A percentile compares a stretch with the other conserved stretches of the same genome.
Evolutionary conservation across 805 yeast genomes (phyloP).

Genomic region (Ogataea salicorniae): DNA sequence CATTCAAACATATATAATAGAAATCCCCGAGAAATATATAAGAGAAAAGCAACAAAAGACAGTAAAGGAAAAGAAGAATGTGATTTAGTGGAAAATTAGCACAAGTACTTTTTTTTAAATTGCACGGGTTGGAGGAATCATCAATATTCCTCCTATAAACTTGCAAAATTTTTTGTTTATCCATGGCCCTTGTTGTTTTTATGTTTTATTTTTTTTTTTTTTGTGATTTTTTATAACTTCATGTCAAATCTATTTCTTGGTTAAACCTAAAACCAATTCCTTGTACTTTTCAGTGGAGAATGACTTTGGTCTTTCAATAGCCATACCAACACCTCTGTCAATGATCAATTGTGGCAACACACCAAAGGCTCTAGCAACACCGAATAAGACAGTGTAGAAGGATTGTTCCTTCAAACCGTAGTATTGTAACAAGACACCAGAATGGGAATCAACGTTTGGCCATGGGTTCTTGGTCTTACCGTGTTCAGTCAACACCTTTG

Average conservation of each 20-base stretch:
- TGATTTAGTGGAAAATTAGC: too few relatives aligned
- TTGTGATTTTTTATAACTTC: background rate
- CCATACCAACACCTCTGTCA: slow-evolving; percentile 76
- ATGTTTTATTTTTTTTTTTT: too few relatives aligned
- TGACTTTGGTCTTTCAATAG: slow-evolving; percentile 88
- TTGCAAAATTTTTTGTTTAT: too few relatives aligned
- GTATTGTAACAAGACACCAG: slow-evolving; percentile 81
- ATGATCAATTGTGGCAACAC: slow-evolving; percentile 79
- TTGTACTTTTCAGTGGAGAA: slow-evolving; percentile 91
- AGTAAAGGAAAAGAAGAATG: too few relatives aligned
- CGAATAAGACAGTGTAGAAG: slow-evolving; percentile 81
- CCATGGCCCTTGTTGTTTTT: too few relatives aligned
- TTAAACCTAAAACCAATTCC: slow-evolving; percentile 55
- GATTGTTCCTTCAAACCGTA: slow-evolving; percentile 79
- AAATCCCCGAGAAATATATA: too few relatives aligned
- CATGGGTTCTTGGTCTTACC: slow-evolving; percentile 92
- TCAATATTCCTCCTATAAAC: too few relatives aligned
- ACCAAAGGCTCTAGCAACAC: slow-evolving; percentile 85
- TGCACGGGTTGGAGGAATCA: too few relatives aligned
- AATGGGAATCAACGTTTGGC: slow-evolving; percentile 88
- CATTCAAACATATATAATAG: too few relatives aligned
- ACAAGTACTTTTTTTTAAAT: too few relatives aligned
- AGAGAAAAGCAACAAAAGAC: too few relatives aligned
- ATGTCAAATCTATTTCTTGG: slow-evolving; percentile 17
- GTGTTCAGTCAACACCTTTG: slow-evolving; percentile 72